Base-by-base conservation (phyloP, 2,329 filamentous ascomycete genomes). In the Exophiala xenobiotica region DNA sequence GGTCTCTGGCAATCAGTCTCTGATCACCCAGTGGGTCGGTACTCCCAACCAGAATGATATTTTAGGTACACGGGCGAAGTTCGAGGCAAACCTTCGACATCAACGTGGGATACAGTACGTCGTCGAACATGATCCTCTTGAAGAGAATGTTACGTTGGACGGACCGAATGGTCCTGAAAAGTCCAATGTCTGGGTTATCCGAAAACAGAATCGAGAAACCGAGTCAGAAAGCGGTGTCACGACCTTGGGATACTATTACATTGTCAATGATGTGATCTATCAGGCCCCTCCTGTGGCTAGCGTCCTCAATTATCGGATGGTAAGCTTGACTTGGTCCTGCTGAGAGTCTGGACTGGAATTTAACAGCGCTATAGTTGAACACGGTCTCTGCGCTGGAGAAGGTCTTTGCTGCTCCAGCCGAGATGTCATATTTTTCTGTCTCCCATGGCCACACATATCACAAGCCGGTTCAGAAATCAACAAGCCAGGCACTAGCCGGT, bases 281-380 rank as follows among this genome's bases (percentile, higher is more conserved):
- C 81, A 83, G 74, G 81, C 82, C 9, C 81, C 82, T 1, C 80
- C 78, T 7, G 70, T 85, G 44, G 74, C 76, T 31, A 81, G 81
- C 59, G 72, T 86, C 5, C 67, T 86, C 6, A 76, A 77, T 27
- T 74, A 74, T 55, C 70, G 78, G 56, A 70, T 82, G 64, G 76
- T 79, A 70, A 46, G 74, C 63, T 66, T 39, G 45, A 50, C 20
- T 16, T 49, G 4, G 45, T 47, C 3, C 16, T n/a, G 22, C 9
- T 4, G 6, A 35, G 7, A 20, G 14, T 8, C 23, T 19, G 18
- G 31, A 12, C 24, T 26, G 12, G 35, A n/a, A 48, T 9, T 45
- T 47, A 40, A 14, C 31, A 40, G 33, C 45, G 31, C 23, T 37
- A 44, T 56, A 82, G 73, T 72, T 85, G 22, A 76, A 77, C 5